phyloP scores from a whole-genome alignment of 257 asterid genomes.

The Penstemon newberryi region DNA sequence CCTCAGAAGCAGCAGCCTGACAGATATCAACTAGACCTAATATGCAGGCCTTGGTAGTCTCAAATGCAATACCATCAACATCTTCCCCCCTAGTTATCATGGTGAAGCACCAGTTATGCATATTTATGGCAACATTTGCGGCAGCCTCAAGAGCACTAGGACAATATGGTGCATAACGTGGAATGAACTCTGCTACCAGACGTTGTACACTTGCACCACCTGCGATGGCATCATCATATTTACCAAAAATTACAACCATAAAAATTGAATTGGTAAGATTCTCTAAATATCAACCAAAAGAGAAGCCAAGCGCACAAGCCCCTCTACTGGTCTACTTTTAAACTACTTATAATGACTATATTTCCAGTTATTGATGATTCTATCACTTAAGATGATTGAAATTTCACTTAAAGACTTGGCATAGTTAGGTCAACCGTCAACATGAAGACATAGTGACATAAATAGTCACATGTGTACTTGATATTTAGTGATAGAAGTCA shows the following conservation, averaged over 20 bases:
- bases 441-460: neutral
- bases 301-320: neutral
- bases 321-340: conserved; percentile 12
- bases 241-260: conserved; percentile 1
- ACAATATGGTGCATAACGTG: conserved; percentile 74
- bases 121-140: conserved; percentile 52
- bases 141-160: conserved; percentile 89
- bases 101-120: conserved; percentile 60
- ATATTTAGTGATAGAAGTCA: neutral
- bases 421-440: neutral
- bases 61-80: conserved; percentile 67
- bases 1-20: conserved; percentile 57
- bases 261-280: conserved; percentile 2
- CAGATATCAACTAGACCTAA: conserved; percentile 74
- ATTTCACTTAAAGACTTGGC: conserved; percentile 10
- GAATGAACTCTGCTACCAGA: conserved; percentile 65
- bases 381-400: conserved; percentile 1
- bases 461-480: neutral
- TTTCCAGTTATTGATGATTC: conserved; percentile 5
- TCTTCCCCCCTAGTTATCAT: conserved; percentile 63
- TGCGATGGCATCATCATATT: conserved; percentile 35
- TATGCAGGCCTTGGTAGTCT: conserved; percentile 78
- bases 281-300: conserved; percentile 7
- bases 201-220: conserved; percentile 75
- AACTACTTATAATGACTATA: conserved; percentile 11